Percentiles rank a stretch among this genome's conserved stretches.
phyloP scores from a whole-genome alignment of 2,329 filamentous ascomycete species.

The Sporothrix protearum region DNA sequence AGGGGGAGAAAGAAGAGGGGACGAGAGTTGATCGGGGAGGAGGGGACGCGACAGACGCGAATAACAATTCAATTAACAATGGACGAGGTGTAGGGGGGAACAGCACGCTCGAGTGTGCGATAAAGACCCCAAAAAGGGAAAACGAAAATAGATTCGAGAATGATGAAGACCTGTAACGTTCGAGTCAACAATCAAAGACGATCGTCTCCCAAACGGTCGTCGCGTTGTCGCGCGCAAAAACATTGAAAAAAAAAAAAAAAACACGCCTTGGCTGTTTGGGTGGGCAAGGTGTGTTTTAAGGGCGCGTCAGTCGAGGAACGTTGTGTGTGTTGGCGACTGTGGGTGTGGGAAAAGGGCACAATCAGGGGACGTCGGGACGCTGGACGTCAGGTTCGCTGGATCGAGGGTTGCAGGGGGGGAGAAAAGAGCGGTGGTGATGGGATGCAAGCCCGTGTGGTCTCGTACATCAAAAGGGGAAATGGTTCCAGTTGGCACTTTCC shows the following conservation, averaged over 20 bases:
- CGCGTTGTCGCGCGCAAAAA: constrained; percentile 12
- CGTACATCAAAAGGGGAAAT: constrained; percentile 21
- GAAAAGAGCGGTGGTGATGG: constrained; percentile 13
- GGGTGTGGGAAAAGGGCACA: not conserved
- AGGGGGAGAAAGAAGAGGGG: not conserved
- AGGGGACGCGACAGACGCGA: constrained; percentile 5
- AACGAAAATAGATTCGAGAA: not conserved
- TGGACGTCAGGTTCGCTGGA: not conserved
- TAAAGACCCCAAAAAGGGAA: not conserved
- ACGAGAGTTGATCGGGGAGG: not conserved
- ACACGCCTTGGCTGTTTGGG: constrained; percentile 6
- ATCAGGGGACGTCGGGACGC: not conserved
- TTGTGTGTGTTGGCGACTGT: not conserved
- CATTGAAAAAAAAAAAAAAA: not conserved
- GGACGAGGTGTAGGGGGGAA: not conserved
- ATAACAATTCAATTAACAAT: constrained; percentile 10
- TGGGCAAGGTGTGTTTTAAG: constrained; percentile 4
- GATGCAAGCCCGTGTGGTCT: constrained; percentile 16
- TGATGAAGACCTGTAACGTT: not conserved
- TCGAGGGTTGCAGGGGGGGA: constrained; percentile 10
- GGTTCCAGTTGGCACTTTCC: not conserved
- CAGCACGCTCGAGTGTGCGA: not conserved
- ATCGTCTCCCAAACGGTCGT: not conserved
- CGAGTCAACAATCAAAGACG: constrained; percentile 6
- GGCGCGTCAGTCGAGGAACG: constrained; percentile 10